Percentiles rank a stretch among this genome's conserved stretches.
Conservation (phyloP, 805 yeast species). For the Candida insectorum region DNA sequence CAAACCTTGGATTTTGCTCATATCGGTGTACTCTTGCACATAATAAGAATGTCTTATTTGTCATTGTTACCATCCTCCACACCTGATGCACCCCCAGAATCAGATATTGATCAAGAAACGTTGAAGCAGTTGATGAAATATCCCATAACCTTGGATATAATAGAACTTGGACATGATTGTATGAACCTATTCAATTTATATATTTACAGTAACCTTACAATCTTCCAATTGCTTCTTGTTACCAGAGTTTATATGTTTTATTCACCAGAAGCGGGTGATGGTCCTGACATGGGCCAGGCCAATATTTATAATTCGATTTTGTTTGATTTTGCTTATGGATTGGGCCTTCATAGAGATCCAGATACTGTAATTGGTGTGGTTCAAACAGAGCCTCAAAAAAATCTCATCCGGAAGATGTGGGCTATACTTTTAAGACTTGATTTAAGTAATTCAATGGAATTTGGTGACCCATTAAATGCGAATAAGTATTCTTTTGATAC, state of each 20-base stretch:
- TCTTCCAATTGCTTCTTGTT: slow-evolving; percentile 51
- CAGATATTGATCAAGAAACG: background rate
- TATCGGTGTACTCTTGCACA: slow-evolving; percentile 31
- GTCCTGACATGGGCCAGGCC: slow-evolving; percentile 56
- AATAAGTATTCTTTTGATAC: slow-evolving; percentile 28
- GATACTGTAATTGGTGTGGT: slow-evolving; percentile 19
- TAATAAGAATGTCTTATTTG: slow-evolving; percentile 34
- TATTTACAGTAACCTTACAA: slow-evolving; percentile 42
- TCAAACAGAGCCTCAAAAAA: slow-evolving; percentile 28
- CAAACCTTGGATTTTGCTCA: slow-evolving; percentile 33
- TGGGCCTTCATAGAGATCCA: slow-evolving; percentile 70
- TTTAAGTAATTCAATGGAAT: slow-evolving; percentile 21
- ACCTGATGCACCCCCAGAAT: too few species aligned
- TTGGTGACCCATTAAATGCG: slow-evolving; percentile 33
- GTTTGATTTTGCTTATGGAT: slow-evolving; percentile 63
- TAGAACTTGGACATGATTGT: slow-evolving; percentile 30
- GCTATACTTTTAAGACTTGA: slow-evolving; percentile 25
- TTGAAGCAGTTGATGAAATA: slow-evolving; percentile 14
- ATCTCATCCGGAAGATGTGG: slow-evolving; percentile 38
- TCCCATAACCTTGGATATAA: slow-evolving; percentile 27
- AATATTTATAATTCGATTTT: slow-evolving; percentile 48
- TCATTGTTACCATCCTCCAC: slow-evolving; percentile 32
- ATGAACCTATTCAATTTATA: slow-evolving; percentile 29
- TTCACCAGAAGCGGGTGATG: slow-evolving; percentile 55
- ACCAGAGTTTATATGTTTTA: slow-evolving; percentile 47